Conservation (phyloP, 179 eudicot genomes). For the Heliamphora pulchella region DNA sequence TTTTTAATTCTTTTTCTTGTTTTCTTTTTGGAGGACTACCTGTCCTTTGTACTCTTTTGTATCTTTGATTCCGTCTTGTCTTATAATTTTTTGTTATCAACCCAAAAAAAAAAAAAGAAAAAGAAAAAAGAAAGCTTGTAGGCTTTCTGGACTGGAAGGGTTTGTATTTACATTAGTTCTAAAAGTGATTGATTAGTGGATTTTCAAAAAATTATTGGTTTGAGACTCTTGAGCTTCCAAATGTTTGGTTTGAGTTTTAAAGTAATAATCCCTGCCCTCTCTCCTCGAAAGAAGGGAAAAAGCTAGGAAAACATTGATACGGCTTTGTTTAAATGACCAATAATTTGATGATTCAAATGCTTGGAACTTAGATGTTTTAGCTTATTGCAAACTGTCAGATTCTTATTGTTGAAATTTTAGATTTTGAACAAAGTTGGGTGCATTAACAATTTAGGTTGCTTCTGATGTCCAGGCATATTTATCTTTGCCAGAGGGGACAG, state of each 20-base stretch:
- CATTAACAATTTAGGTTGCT: background rate
- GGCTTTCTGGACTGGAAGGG: background rate
- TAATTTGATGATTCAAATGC: background rate
- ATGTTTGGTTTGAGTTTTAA: background rate
- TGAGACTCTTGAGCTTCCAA: too few relatives aligned
- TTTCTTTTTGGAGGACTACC: background rate
- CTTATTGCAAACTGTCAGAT: background rate
- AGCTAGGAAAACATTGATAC: background rate
- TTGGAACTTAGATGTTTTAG: background rate
- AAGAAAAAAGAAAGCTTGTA: background rate
- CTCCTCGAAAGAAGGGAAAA: background rate
- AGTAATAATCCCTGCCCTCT: background rate
- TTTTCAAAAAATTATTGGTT: too few relatives aligned
- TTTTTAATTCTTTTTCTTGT: background rate
- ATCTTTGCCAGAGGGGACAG: constrained; percentile 96
- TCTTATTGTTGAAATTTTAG: background rate
- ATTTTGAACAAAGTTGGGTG: background rate
- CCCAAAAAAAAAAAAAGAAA: too few relatives aligned
- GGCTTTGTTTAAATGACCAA: background rate
- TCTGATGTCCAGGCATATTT: constrained; percentile 68
- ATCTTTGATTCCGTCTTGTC: background rate
- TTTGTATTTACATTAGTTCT: background rate
- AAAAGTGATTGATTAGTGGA: too few relatives aligned
- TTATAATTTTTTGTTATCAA: too few relatives aligned
- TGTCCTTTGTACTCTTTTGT: background rate